Evolutionary conservation across 306 rosid species (phyloP).

Genomic region (Albizia julibrissin): DNA sequence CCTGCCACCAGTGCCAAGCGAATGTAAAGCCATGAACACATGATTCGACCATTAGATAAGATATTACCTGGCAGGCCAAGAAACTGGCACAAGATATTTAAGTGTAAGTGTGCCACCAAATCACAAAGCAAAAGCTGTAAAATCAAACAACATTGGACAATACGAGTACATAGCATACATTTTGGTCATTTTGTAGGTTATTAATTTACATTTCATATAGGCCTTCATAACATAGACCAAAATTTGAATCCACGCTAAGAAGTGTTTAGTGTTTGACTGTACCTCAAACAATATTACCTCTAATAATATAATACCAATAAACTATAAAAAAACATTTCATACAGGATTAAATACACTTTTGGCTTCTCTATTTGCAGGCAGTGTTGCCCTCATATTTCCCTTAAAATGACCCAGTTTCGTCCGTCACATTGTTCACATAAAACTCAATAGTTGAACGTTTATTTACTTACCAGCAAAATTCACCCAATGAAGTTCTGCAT

Average conservation of each 20-base stretch:
- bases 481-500: neutral
- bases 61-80: neutral
- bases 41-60: neutral
- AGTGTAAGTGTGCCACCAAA: neutral
- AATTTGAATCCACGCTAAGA: no score
- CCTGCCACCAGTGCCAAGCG: neutral
- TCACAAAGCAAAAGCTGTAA: neutral
- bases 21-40: neutral
- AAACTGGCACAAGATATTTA: neutral
- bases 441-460: neutral
- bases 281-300: no score
- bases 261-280: no score
- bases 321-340: neutral
- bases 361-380: neutral
- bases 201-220: neutral
- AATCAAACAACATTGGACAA: neutral
- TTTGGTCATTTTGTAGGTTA: neutral
- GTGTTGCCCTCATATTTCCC: neutral
- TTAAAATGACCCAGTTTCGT: neutral
- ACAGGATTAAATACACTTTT: neutral
- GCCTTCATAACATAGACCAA: no score
- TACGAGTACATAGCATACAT: neutral
- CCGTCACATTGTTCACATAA: neutral
- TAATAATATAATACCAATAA: no score
- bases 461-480: neutral